Evolutionary conservation across 148 eudicot genomes (phyloP).

Genomic region (Silene uniflora): DNA sequence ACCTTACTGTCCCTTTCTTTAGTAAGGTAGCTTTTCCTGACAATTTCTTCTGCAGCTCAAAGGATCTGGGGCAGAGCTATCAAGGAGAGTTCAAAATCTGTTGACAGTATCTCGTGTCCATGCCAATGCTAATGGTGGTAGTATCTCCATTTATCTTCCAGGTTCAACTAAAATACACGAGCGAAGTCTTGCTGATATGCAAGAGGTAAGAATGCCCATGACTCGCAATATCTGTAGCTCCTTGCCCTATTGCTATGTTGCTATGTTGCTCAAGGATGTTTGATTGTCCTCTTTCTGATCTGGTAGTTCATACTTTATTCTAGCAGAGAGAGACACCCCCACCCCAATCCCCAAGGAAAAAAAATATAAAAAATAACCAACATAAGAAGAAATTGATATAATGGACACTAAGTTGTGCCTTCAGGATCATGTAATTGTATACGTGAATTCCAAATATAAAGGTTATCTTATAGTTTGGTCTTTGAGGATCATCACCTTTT

Average conservation of each 20-base stretch:
- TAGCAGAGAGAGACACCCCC: no score
- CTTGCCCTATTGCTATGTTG: neutral
- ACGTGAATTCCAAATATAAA: no score
- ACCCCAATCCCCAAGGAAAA: no score
- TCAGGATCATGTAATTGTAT: no score
- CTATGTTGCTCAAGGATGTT: neutral
- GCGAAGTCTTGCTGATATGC: conserved; percentile 85
- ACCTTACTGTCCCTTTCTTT: neutral
- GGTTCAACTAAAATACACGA: conserved; percentile 89
- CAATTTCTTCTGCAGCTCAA: conserved; percentile 54
- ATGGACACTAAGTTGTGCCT: no score
- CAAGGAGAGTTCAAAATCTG: conserved; percentile 96
- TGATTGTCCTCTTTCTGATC: neutral
- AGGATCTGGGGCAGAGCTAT: conserved; percentile 96
- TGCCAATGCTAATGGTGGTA: conserved; percentile 56
- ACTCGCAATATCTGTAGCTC: neutral
- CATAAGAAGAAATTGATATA: no score
- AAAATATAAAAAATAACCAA: no score
- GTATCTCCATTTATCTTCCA: conserved; percentile 64
- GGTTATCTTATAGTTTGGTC: no score
- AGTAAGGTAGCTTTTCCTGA: conserved; percentile 27
- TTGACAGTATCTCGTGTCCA: conserved; percentile 76
- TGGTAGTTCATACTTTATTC: no score
- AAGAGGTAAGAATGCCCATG: conserved; percentile 57
- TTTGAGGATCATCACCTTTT: no score